Evolutionary conservation across 441 rosid species (phyloP).

Genomic region (Erodium texanum): DNA sequence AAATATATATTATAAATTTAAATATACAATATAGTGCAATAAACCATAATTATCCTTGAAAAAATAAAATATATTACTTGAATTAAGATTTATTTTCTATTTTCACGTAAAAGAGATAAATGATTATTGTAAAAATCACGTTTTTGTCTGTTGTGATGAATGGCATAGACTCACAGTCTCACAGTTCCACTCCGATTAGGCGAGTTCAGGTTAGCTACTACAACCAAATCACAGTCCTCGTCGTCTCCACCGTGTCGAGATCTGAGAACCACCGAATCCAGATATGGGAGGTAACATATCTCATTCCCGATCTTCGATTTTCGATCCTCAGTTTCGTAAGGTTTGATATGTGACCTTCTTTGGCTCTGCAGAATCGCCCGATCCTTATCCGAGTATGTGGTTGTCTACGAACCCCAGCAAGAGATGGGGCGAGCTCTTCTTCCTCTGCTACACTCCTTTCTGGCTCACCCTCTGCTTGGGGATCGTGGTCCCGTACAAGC

Average conservation of each 20-base stretch:
- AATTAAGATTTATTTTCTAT: too few relatives aligned
- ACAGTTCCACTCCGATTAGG: too few relatives aligned
- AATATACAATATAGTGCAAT: too few relatives aligned
- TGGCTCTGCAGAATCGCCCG: neutral
- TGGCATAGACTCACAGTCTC: neutral
- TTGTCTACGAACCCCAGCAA: slow-evolving; percentile 69
- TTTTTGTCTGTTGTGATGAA: too few relatives aligned
- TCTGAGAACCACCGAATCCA: neutral
- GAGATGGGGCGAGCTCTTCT: slow-evolving; percentile 95
- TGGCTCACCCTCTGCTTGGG: slow-evolving; percentile 94
- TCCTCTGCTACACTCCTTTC: slow-evolving; percentile 83
- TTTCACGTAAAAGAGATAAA: too few relatives aligned
- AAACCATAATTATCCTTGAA: too few relatives aligned
- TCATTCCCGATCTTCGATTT: neutral
- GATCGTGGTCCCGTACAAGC: slow-evolving; percentile 77
- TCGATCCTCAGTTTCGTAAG: neutral
- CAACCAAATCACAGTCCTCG: neutral
- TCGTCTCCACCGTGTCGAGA: neutral
- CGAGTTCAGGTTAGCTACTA: neutral
- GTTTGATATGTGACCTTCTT: neutral
- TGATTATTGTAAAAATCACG: too few relatives aligned
- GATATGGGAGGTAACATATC: neutral
- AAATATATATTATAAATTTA: too few relatives aligned
- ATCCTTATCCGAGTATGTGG: slow-evolving; percentile 45
- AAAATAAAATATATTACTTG: too few relatives aligned